Percentiles rank a stretch among this genome's conserved stretches.
Evolutionary conservation across 805 yeast species (phyloP).

Genomic region (Yarrowia sp.): DNA sequence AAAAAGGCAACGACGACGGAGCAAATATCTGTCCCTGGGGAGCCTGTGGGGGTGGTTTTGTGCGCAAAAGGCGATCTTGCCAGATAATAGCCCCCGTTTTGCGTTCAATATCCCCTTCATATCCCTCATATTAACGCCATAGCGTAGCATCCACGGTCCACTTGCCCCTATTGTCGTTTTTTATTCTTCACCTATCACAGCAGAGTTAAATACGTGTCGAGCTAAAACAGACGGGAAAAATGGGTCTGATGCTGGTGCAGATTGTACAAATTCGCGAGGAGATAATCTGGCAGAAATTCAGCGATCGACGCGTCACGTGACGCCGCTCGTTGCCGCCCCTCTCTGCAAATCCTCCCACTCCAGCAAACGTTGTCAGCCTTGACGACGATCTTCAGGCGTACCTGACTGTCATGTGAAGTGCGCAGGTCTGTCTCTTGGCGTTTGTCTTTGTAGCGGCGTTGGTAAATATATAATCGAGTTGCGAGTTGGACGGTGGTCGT

Average conservation of each 20-base stretch:
- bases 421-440: not conserved
- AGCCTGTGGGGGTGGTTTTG: too few species aligned
- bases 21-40: not conserved
- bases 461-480: too few species aligned
- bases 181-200: not conserved
- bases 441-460: too few species aligned
- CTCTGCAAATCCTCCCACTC: not conserved
- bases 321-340: not conserved
- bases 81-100: too few species aligned
- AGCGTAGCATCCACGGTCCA: not conserved
- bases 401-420: slow-evolving; percentile 19
- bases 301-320: not conserved
- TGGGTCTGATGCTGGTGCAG: too few species aligned
- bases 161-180: not conserved
- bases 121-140: not conserved
- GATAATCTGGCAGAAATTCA: too few species aligned
- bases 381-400: slow-evolving; percentile 9
- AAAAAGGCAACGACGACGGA: not conserved
- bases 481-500: too few species aligned
- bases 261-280: too few species aligned
- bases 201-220: not conserved
- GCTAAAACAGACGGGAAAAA: too few species aligned
- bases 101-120: not conserved
- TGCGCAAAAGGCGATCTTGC: too few species aligned
- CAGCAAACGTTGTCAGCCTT: not conserved